Evolutionary conservation across 352 stramenopile species (phyloP).

Genomic region (Phytophthora lateralis): DNA sequence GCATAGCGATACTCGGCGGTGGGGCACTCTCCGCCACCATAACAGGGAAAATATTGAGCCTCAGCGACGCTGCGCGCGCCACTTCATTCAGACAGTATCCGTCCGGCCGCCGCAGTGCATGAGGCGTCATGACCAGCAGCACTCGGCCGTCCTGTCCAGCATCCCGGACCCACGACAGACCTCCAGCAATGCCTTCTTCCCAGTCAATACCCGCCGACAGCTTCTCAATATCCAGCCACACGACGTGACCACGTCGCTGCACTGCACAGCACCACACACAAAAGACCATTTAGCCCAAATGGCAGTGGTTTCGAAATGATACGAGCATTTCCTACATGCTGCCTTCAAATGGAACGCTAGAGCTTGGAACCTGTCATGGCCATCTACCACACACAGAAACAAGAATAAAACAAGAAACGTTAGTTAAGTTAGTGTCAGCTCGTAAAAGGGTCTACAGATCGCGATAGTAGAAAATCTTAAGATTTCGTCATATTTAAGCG

Average conservation of each 20-base stretch:
- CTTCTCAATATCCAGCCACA: constrained; percentile 79
- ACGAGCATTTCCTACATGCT: constrained; percentile 38
- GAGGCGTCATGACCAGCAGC: constrained; percentile 79
- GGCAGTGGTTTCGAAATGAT: background rate
- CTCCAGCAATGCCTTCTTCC: constrained; percentile 74
- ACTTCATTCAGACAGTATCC: constrained; percentile 86
- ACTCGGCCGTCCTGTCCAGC: constrained; percentile 73
- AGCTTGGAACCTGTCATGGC: constrained; percentile 75
- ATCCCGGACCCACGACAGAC: constrained; percentile 71
- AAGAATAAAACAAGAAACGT: background rate
- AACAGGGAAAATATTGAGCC: constrained; percentile 74
- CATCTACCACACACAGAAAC: constrained; percentile 40
- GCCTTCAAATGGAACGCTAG: constrained; percentile 76
- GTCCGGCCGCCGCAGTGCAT: constrained; percentile 71
- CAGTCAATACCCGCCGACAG: constrained; percentile 75
- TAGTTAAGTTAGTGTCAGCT: background rate
- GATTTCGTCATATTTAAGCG: constrained; percentile 1
- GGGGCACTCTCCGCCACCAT: constrained; percentile 71
- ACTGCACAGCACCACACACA: constrained; percentile 40
- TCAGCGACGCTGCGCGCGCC: constrained; percentile 58
- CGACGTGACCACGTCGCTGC: constrained; percentile 59
- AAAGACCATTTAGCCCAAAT: background rate
- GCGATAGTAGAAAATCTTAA: background rate
- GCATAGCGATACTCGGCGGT: constrained; percentile 67
- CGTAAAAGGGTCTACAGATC: background rate